Evolutionary conservation across 352 stramenopile genomes (phyloP), one percentile per base, ranked within the genome.

Genomic region (Pythium insidiosum): DNA sequence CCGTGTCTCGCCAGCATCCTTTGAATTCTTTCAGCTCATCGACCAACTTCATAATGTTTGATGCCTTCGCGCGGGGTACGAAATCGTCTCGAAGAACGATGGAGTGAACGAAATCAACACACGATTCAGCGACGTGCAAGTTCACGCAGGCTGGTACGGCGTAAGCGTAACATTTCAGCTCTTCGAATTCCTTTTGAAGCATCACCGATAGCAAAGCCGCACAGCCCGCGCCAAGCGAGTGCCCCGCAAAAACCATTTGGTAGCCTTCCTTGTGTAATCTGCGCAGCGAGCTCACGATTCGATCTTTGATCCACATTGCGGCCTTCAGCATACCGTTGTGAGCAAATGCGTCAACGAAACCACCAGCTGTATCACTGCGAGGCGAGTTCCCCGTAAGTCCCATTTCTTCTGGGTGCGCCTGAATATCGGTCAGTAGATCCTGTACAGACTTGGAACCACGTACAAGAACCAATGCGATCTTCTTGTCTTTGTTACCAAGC

Each of bases 251-350:
- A 0, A 88, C 75, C 43, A 94, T 81, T 19, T 83, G 66, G 45
- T 91, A 94, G 2, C 81, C 81, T 66, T 88, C 70, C 7, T 68
- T 58, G 44, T 91, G 68, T 0, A 94, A 44, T 31, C 80, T 68
- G 16, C 78, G 73, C 38, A 94, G 48, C 1, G 81, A 88, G 18
- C 72, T 63, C 19, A 90, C 68, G 31, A 91, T 87, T 16, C 78
- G 72, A 16, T 89, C 72, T 34, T 88, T 94, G 37, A 94, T 89
- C 79, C 78, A 91, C 73, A 88, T 84, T 10, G 83, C 78, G 19
- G 81, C 76, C 50, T 89, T 86, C 6, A 88, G 45, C 78, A 94
- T 94, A 0, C 81, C 81, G 43, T 91, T 89, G 43, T 94, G 81
- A 1, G 81, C 81, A 40, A 91, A 94, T 7, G 80, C 76, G 43